A percentile compares a stretch with the other conserved stretches of the same genome.
phyloP scores from a whole-genome alignment of 2,329 filamentous ascomycete genomes.

The Fusarium piperis region DNA sequence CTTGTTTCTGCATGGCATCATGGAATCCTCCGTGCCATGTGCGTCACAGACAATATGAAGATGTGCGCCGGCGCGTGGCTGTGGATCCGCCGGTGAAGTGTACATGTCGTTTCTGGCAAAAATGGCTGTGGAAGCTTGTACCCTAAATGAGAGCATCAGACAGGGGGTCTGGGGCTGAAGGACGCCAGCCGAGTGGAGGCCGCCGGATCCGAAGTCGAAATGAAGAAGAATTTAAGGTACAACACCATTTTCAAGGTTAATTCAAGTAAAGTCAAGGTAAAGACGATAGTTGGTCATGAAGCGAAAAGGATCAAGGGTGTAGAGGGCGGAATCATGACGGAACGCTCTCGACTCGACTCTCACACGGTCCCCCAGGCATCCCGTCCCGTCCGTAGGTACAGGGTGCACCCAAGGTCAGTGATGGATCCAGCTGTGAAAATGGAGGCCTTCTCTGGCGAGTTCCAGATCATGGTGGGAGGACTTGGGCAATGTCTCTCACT shows the following conservation, averaged over 20 bases:
- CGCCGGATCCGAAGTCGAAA: slow-evolving; percentile 16
- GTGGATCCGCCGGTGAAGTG: slow-evolving; percentile 10
- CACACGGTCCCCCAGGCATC: neutral
- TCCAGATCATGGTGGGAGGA: neutral
- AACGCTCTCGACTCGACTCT: neutral
- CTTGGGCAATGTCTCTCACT: neutral
- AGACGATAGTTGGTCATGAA: neutral
- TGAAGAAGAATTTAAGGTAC: neutral
- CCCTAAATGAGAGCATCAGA: neutral
- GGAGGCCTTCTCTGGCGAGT: neutral
- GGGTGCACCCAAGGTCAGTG: neutral
- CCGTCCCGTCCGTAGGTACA: neutral
- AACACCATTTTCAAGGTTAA: slow-evolving; percentile 1
- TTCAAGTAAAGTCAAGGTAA: neutral
- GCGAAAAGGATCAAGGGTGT: neutral
- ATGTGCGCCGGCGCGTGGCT: slow-evolving; percentile 18
- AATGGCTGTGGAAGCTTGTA: neutral
- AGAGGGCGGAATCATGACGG: neutral
- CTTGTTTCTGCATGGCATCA: slow-evolving; percentile 1
- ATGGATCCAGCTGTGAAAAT: neutral
- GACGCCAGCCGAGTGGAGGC: neutral
- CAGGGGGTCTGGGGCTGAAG: neutral
- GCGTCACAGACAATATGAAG: slow-evolving; percentile 22
- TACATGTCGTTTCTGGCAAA: neutral
- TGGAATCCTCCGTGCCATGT: slow-evolving; percentile 15